Evolutionary conservation across 441 rosid genomes (phyloP).

Genomic region (Kokia cookei): DNA sequence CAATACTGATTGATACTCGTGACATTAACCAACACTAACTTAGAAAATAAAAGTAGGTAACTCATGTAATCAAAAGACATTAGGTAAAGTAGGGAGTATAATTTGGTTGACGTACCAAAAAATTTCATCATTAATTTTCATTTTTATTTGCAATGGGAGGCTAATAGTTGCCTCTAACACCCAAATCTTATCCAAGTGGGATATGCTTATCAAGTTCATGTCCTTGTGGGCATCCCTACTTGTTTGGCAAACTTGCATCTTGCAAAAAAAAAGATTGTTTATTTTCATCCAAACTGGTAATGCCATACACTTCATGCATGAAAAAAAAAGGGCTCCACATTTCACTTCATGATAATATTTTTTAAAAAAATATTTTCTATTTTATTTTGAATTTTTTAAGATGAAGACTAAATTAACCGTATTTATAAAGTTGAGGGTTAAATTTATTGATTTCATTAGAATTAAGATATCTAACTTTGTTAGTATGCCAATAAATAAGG

Average conservation of each 20-base stretch:
- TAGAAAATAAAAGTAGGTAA: too few species aligned
- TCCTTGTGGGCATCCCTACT: constrained; percentile 15
- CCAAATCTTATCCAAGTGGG: constrained; percentile 7
- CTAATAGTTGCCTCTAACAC: not conserved
- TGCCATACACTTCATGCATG: not conserved
- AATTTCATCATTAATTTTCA: not conserved
- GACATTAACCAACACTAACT: too few species aligned
- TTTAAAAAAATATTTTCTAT: not conserved
- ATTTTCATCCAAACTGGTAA: not conserved
- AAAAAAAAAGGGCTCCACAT: constrained; percentile 15
- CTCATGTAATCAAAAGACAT: not conserved
- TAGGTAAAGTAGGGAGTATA: not conserved
- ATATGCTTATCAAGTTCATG: constrained; percentile 4
- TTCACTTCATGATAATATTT: constrained; percentile 3
- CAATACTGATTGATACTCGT: too few species aligned
- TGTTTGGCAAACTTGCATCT: constrained; percentile 19
- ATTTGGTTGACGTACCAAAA: not conserved
- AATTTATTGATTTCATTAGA: too few species aligned
- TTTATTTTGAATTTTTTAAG: too few species aligned
- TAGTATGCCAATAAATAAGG: too few species aligned
- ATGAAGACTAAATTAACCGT: too few species aligned
- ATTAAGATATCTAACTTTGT: too few species aligned
- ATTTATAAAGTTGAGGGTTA: too few species aligned
- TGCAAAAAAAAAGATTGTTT: constrained; percentile 6
- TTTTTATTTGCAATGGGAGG: not conserved